Conservation (phyloP, 306 rosid species). For the Cercis canadensis region DNA sequence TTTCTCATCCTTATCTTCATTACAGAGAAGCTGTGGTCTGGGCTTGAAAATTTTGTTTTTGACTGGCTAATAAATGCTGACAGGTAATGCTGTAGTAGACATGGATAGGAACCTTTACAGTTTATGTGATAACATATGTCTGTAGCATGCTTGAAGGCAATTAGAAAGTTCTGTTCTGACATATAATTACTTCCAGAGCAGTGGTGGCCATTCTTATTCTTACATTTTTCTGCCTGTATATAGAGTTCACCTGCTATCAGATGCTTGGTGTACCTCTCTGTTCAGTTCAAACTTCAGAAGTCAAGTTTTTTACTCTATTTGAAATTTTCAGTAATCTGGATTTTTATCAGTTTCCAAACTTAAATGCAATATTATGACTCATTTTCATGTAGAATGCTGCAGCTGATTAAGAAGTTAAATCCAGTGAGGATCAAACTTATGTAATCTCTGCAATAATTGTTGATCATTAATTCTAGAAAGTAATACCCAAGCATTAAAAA, state of each 20-base stretch:
- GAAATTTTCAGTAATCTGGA: too few species aligned
- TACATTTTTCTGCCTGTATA: neutral
- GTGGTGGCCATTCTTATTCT: constrained; percentile 13
- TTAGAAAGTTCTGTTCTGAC: neutral
- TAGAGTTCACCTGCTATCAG: too few species aligned
- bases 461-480: constrained; percentile 7
- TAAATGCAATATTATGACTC: constrained; percentile 12
- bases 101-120: constrained; percentile 11
- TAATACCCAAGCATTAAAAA: neutral
- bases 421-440: too few species aligned
- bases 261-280: too few species aligned
- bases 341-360: too few species aligned
- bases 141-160: neutral
- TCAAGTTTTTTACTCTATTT: too few species aligned
- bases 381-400: constrained; percentile 13
- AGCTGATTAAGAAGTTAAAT: neutral
- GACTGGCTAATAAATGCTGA: constrained; percentile 99
- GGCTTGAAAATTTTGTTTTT: constrained; percentile 97
- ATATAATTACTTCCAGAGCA: constrained; percentile 21
- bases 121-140: neutral
- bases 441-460: constrained; percentile 4
- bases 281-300: too few species aligned
- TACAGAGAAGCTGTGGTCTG: constrained; percentile 99
- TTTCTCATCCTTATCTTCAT: constrained; percentile 5
- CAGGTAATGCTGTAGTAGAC: constrained; percentile 61